Evolutionary conservation across 768 basidiomycete species (phyloP).

Genomic region (Pleurotus giganteus): DNA sequence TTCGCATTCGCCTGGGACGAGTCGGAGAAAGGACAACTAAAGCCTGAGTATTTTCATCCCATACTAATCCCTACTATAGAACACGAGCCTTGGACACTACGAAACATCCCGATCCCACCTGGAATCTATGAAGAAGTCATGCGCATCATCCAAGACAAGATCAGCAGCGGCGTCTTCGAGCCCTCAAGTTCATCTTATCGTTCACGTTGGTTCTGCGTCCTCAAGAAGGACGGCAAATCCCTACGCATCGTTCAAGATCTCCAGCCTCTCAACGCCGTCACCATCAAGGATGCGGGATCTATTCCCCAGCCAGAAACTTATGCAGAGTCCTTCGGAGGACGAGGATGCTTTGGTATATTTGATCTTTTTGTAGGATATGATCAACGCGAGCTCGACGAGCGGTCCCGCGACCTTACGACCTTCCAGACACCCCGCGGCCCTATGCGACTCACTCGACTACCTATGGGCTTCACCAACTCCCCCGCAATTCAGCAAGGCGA

Average conservation of each 20-base stretch:
- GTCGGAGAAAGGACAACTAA: conserved; percentile 19
- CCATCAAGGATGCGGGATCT: conserved; percentile 31
- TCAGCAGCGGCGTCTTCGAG: conserved; percentile 31
- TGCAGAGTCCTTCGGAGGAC: conserved; percentile 31
- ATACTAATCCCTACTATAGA: conserved; percentile 26
- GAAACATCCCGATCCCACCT: conserved; percentile 29
- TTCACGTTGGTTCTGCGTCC: conserved; percentile 32
- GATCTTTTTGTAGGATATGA: conserved; percentile 38
- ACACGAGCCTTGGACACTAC: conserved; percentile 36
- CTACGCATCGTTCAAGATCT: conserved; percentile 5
- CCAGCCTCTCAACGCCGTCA: conserved; percentile 35
- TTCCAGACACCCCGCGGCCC: conserved; percentile 35
- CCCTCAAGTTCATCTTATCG: conserved; percentile 30
- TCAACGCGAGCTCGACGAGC: conserved; percentile 19
- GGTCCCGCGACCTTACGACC: conserved; percentile 35
- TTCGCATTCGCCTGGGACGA: conserved; percentile 29
- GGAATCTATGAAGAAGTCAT: conserved; percentile 22
- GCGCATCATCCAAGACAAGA: conserved; percentile 19
- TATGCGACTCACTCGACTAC: conserved; percentile 25
- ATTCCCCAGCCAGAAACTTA: conserved; percentile 29
- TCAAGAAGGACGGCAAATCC: conserved; percentile 3
- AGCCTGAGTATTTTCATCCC: conserved; percentile 31
- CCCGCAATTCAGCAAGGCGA: conserved; percentile 40
- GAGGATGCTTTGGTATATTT: conserved; percentile 26
- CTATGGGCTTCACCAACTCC: conserved; percentile 39